Evolutionary conservation across 257 asterid genomes (phyloP).

Genomic region (Phtheirospermum japonicum): DNA sequence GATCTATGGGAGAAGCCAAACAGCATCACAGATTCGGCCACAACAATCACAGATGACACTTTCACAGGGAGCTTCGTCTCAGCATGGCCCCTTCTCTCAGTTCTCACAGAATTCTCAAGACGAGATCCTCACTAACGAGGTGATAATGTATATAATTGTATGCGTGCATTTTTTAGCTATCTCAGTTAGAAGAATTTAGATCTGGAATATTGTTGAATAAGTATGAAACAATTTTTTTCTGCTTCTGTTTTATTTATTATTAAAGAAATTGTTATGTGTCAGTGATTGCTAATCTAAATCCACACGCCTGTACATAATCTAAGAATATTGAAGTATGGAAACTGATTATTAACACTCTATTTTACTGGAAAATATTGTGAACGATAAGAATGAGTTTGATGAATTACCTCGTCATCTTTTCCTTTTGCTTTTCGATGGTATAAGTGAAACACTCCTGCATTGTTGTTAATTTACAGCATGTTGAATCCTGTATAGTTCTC

Average conservation of each 20-base stretch:
- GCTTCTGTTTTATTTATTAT: background rate
- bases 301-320: constrained; percentile 7
- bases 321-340: background rate
- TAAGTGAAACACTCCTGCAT: background rate
- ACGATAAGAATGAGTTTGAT: constrained; percentile 1
- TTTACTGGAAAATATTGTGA: background rate
- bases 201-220: constrained; percentile 12
- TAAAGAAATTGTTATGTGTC: constrained; percentile 3
- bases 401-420: constrained; percentile 14
- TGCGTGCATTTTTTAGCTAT: constrained; percentile 5
- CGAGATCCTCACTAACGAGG: constrained; percentile 61
- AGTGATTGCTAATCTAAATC: background rate
- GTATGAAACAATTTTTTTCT: background rate
- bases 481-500: constrained; percentile 10
- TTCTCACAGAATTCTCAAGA: constrained; percentile 81
- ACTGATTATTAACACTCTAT: background rate
- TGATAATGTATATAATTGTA: constrained; percentile 32
- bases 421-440: constrained; percentile 13
- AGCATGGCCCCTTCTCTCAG: constrained; percentile 80
- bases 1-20: constrained; percentile 55
- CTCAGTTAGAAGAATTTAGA: background rate
- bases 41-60: constrained; percentile 67
- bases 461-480: constrained; percentile 4
- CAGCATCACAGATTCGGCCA: constrained; percentile 41
- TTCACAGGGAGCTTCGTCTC: constrained; percentile 86